A percentile compares a stretch with the other conserved stretches of the same genome.
Conservation (phyloP, 73 alveolate genomes). For the Paramecium pentaurelia region DNA sequence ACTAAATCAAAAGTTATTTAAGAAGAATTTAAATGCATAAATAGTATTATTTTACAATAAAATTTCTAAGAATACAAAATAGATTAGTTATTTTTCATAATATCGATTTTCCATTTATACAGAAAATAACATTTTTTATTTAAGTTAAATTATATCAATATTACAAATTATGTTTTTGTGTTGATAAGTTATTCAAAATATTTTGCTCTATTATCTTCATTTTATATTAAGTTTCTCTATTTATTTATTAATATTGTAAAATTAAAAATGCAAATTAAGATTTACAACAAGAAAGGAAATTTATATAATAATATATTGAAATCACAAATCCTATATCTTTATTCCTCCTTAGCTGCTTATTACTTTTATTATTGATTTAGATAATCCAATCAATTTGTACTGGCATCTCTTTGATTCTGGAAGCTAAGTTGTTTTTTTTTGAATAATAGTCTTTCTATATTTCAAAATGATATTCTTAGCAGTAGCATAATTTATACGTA, state of each 20-base stretch:
- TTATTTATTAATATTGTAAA: too few relatives aligned
- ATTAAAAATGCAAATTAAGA: not conserved
- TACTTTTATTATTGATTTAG: not conserved
- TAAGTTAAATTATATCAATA: not conserved
- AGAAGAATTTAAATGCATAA: not conserved
- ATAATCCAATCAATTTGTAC: not conserved
- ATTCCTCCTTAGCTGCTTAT: not conserved
- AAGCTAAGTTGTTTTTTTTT: not conserved
- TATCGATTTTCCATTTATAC: too few relatives aligned
- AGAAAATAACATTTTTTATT: too few relatives aligned
- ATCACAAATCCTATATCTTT: not conserved
- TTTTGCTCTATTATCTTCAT: too few relatives aligned
- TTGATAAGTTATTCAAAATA: too few relatives aligned
- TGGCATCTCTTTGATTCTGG: not conserved
- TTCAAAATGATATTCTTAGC: not conserved
- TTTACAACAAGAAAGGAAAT: too few relatives aligned
- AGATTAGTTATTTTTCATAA: too few relatives aligned
- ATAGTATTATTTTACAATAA: too few relatives aligned
- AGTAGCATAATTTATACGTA: not conserved
- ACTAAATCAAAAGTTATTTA: not conserved
- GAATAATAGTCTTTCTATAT: not conserved
- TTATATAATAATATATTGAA: not conserved
- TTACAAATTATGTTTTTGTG: too few relatives aligned
- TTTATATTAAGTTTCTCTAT: not conserved
- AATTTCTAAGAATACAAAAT: too few relatives aligned